Conservation (phyloP, 768 basidiomycete genomes). For the Lentinula aciculospora region DNA sequence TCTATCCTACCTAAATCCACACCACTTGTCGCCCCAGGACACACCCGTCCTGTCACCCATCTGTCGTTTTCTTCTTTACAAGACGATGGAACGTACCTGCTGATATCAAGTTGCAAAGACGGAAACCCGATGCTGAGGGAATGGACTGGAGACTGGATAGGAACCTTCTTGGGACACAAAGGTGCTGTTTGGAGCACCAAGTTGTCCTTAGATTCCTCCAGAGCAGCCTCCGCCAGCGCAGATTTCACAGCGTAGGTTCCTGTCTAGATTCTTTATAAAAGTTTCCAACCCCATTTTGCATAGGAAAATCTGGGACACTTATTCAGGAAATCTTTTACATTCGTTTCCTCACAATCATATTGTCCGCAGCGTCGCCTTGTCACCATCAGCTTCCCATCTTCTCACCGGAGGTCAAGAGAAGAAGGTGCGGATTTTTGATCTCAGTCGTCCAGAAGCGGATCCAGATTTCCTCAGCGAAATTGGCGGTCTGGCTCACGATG, state of each 20-base stretch:
- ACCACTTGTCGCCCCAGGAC: conserved; percentile 80
- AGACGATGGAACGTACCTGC: conserved; percentile 79
- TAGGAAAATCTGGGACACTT: conserved; percentile 97
- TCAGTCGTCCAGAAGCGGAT: conserved; percentile 80
- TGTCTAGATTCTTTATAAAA: not conserved
- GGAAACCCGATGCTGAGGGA: conserved; percentile 96
- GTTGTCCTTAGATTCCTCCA: conserved; percentile 77
- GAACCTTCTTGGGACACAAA: conserved; percentile 84
- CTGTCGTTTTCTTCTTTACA: conserved; percentile 87
- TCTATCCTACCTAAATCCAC: conserved; percentile 60
- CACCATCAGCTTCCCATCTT: conserved; percentile 61
- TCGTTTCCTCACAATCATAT: conserved; percentile 99
- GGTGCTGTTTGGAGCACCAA: conserved; percentile 98
- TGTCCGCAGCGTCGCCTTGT: conserved; percentile 90
- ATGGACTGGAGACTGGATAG: conserved; percentile 99
- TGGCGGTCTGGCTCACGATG: conserved; percentile 70
- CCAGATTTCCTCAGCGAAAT: conserved; percentile 71
- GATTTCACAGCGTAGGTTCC: conserved; percentile 91
- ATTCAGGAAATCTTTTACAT: conserved; percentile 78
- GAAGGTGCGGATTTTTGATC: conserved; percentile 93
- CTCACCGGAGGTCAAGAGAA: conserved; percentile 96
- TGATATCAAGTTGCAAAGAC: conserved; percentile 98
- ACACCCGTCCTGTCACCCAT: conserved; percentile 87
- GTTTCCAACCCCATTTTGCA: not conserved
- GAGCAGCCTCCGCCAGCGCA: conserved; percentile 89